Evolutionary conservation across 306 rosid genomes (phyloP).

Genomic region (Bauhinia variegata): DNA sequence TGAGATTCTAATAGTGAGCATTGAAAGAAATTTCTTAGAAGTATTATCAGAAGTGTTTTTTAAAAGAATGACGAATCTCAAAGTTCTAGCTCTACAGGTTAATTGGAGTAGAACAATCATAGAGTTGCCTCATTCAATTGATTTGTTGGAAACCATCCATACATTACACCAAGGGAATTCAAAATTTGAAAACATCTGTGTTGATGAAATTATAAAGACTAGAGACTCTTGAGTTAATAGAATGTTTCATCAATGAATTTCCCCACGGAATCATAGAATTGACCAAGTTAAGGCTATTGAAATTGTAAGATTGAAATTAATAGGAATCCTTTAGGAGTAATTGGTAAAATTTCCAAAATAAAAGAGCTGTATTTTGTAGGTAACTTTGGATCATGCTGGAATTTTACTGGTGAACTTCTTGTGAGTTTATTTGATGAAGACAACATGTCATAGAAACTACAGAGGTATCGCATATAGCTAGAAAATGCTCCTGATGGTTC

Average conservation of each 20-base stretch:
- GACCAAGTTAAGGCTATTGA: background rate
- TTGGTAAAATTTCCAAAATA: background rate
- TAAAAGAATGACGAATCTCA: no score
- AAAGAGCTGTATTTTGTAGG: background rate
- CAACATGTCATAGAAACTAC: background rate
- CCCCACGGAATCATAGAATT: background rate
- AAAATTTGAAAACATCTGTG: background rate
- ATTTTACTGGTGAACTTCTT: background rate
- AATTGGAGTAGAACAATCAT: no score
- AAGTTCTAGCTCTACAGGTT: background rate
- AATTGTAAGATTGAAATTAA: background rate
- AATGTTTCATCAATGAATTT: background rate
- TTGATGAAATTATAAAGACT: background rate
- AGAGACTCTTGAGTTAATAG: background rate
- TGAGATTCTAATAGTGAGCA: background rate
- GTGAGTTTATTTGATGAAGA: background rate
- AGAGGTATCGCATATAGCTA: background rate
- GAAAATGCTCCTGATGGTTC: background rate
- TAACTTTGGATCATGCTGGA: no score
- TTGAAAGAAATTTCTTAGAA: no score
- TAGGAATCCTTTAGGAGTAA: background rate
- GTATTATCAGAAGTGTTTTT: no score
- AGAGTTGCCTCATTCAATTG: background rate
- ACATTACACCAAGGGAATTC: accelerated
- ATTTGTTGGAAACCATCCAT: background rate